These are phyloP conservation scores for Psidium guajava DNA, from an alignment of 345 rosid species.

Conservation along the genomic window DNA sequence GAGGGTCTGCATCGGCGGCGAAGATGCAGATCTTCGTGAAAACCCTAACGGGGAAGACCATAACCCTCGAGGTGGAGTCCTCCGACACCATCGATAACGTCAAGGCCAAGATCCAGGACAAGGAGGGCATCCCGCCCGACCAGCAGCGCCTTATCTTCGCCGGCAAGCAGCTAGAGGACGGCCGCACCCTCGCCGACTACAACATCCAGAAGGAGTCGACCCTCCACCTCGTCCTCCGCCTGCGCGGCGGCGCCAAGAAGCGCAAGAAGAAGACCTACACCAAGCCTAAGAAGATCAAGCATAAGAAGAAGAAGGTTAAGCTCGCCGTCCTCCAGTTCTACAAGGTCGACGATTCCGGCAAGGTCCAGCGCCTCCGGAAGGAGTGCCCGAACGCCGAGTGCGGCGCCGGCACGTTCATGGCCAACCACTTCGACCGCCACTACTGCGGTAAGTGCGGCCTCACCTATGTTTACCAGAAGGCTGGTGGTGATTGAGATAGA, in stretches of 20 bases:
- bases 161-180: slow-evolving; percentile 60
- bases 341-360: slow-evolving; percentile 54
- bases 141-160: slow-evolving; percentile 67
- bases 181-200: slow-evolving; percentile 11
- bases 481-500: slow-evolving; percentile 24
- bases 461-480: slow-evolving; percentile 60
- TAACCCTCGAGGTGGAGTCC: slow-evolving; percentile 60
- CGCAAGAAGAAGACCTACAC: slow-evolving; percentile 74
- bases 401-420: slow-evolving; percentile 66
- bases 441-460: slow-evolving; percentile 73
- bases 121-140: slow-evolving; percentile 57
- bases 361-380: slow-evolving; percentile 54
- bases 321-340: slow-evolving; percentile 56
- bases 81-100: slow-evolving; percentile 64
- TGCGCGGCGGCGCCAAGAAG: slow-evolving; percentile 10
- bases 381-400: slow-evolving; percentile 59
- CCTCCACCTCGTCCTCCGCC: slow-evolving; percentile 13
- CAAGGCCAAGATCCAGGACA: slow-evolving; percentile 66
- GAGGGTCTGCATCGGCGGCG: neutral
- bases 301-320: slow-evolving; percentile 64
- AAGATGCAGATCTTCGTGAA: slow-evolving; percentile 76
- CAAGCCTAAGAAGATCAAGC: slow-evolving; percentile 67
- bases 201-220: slow-evolving; percentile 16
- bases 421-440: slow-evolving; percentile 62
- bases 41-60: slow-evolving; percentile 72